Evolutionary conservation across 306 rosid species (phyloP), one percentile per base, ranked within the genome.

Genomic region (Hippophae tibetana): DNA sequence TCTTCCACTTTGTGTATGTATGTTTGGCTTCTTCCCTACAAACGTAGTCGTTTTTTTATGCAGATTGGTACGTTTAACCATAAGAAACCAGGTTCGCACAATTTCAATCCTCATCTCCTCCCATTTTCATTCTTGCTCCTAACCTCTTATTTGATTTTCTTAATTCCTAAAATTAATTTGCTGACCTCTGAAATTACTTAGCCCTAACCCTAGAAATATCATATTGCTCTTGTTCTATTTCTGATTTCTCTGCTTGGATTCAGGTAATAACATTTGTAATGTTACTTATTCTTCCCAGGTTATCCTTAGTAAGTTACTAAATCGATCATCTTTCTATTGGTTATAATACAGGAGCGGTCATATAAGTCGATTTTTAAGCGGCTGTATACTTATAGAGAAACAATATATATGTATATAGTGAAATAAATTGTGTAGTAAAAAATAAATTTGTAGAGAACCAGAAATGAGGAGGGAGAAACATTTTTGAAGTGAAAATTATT

Each of bases 21-120:
- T 10, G 13, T 5, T 38, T 38, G 43, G 43, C 31, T 31, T 6
- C 23, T 45, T 46, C 42, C 42, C 6, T 13, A 14, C 38, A 62
- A 63, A 53, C 60, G 68, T 8, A 42, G 44, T 25, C 68, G 60
- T 18, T 52, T 62, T 62, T 27, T 58, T 12, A 52, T 0, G 53
- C 5, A 7, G 3, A 13, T 23, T 44, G 52, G 10, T 9, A 7
- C 26, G 44, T 49, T 51, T 42, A 53, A 49, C 8, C 12, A 4
- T 25, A 27, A 9, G 18, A 58, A 70, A 59, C 52, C 57, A 53
- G 64, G 71, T 65, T 38, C 76, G 65, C 84, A 75, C 82, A 82
- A 63, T 41, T 73, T 71, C 73, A 72, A 69, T 75, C 79, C 68
- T 75, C 75, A 43, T 67, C 78, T 23, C 13, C 47, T 43, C 31